Evolutionary conservation across 352 stramenopile species (phyloP).

Genomic region (Thalassiosira delicatula): DNA sequence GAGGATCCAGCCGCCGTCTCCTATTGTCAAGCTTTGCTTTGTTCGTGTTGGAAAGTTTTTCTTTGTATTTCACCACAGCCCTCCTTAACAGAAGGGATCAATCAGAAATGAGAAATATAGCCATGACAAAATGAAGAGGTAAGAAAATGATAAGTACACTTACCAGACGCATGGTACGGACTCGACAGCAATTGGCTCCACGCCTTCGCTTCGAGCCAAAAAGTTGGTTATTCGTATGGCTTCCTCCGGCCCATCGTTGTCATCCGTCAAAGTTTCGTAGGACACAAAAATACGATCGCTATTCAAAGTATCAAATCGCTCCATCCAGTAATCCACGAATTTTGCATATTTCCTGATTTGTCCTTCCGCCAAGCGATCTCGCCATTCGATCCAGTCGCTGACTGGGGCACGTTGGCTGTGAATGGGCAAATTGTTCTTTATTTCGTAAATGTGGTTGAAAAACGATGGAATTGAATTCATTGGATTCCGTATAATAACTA

Average conservation of each 20-base stretch:
- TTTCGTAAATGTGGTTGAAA: slow-evolving; percentile 68
- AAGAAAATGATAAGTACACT: too few relatives aligned
- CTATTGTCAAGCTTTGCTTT: slow-evolving; percentile 4
- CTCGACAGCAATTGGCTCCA: slow-evolving; percentile 46
- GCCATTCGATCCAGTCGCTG: slow-evolving; percentile 61
- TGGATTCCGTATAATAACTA: slow-evolving; percentile 67
- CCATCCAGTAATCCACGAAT: slow-evolving; percentile 64
- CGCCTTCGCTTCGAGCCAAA: slow-evolving; percentile 46
- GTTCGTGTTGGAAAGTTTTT: slow-evolving; percentile 20
- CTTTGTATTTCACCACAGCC: slow-evolving; percentile 56
- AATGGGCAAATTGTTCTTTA: slow-evolving; percentile 60
- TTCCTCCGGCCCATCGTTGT: slow-evolving; percentile 50
- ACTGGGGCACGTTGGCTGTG: slow-evolving; percentile 56
- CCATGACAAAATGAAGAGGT: too few relatives aligned
- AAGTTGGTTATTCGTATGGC: slow-evolving; percentile 55
- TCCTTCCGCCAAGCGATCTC: slow-evolving; percentile 45
- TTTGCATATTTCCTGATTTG: slow-evolving; percentile 49
- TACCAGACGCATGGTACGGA: slow-evolving; percentile 59
- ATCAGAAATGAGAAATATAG: too few relatives aligned
- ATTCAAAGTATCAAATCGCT: slow-evolving; percentile 49
- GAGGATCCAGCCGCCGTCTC: slow-evolving; percentile 48
- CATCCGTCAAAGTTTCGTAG: slow-evolving; percentile 51
- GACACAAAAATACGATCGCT: slow-evolving; percentile 57
- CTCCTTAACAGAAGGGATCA: too few relatives aligned
- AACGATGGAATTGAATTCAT: slow-evolving; percentile 64